Evolutionary conservation across 345 rosid genomes (phyloP).

Genomic region (Boechera retrofracta): DNA sequence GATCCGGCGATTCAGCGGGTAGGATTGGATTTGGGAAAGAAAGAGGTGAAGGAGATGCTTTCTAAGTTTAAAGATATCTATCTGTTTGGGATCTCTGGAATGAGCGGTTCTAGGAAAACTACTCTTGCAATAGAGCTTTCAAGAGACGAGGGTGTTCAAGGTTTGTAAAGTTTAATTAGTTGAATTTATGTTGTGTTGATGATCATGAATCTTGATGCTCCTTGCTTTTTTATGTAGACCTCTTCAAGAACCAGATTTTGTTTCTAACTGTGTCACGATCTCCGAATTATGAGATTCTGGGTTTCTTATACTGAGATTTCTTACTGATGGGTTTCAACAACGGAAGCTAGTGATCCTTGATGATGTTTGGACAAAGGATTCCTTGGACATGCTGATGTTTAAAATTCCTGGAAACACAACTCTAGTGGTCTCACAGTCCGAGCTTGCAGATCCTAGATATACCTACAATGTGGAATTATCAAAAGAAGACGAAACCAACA

Average conservation of each 20-base stretch:
- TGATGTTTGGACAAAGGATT: constrained; percentile 80
- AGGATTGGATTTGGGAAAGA: constrained; percentile 24
- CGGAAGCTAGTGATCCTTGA: constrained; percentile 67
- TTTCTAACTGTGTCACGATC: constrained; percentile 81
- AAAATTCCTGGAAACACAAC: constrained; percentile 56
- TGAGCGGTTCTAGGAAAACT: constrained; percentile 51
- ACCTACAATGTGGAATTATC: constrained; percentile 67
- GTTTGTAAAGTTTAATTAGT: constrained; percentile 46
- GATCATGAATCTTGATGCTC: background rate
- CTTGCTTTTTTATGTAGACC: constrained; percentile 42
- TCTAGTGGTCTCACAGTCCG: constrained; percentile 74
- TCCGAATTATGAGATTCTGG: constrained; percentile 63
- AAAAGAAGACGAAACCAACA: constrained; percentile 55
- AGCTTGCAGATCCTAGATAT: constrained; percentile 47
- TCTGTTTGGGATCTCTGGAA: constrained; percentile 60
- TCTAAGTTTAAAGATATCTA: constrained; percentile 17
- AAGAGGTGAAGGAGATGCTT: constrained; percentile 73
- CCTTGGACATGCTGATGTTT: constrained; percentile 58
- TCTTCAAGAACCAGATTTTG: constrained; percentile 54
- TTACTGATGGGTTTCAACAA: background rate
- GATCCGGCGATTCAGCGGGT: too few species aligned
- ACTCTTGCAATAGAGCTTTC: constrained; percentile 73
- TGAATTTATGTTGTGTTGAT: background rate
- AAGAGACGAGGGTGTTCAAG: constrained; percentile 58
- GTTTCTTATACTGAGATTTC: constrained; percentile 48